phyloP scores from a whole-genome alignment of 805 yeast species.

The Saccharomycopsis fermentans region DNA sequence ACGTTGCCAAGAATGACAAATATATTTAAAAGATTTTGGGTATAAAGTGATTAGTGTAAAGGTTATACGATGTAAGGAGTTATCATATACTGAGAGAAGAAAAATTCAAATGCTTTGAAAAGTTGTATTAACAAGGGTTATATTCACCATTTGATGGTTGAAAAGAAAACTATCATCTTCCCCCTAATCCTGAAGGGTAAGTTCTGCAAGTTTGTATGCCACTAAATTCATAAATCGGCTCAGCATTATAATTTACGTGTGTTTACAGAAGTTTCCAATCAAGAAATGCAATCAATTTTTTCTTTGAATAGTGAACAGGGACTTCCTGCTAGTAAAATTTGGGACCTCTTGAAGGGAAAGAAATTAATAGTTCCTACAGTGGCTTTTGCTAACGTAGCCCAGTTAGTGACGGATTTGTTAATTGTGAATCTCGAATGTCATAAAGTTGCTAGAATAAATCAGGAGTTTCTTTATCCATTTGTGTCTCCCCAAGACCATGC shows the following conservation, averaged over 20 bases:
- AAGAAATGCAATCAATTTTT: background rate
- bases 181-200: no score
- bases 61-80: background rate
- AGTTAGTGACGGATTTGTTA: slow-evolving; percentile 63
- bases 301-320: background rate
- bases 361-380: slow-evolving; percentile 67
- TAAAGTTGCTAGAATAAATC: slow-evolving; percentile 48
- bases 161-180: no score
- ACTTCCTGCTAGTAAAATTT: background rate
- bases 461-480: slow-evolving; percentile 63
- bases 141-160: background rate
- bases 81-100: no score
- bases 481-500: slow-evolving; percentile 63
- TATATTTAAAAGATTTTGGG: no score
- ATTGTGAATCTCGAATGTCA: slow-evolving; percentile 49
- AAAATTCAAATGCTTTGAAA: no score
- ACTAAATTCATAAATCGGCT: no score
- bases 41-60: no score
- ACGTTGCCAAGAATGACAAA: slow-evolving; percentile 16
- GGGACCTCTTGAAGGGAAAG: slow-evolving; percentile 23
- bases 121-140: background rate
- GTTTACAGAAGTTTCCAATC: no score
- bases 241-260: no score
- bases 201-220: no score
- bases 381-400: slow-evolving; percentile 86